Conservation (phyloP, 2,329 filamentous ascomycete genomes). For the Aureobasidium uvarum region DNA sequence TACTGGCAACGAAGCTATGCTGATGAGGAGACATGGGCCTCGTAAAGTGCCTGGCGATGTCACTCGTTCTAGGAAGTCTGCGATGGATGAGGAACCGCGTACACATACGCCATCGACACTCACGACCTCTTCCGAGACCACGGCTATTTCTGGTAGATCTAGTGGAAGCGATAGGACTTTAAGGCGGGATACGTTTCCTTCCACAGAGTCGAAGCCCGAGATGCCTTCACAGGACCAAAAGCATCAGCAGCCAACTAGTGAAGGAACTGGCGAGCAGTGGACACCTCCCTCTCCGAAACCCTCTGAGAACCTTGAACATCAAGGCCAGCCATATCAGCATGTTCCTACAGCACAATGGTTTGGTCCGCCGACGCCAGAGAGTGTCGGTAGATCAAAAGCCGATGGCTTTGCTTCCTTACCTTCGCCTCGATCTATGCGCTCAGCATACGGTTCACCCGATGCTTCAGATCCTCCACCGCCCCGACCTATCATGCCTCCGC, state of each 20-base stretch:
- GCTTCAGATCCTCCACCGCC: conserved; percentile 37
- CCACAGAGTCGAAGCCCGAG: conserved; percentile 31
- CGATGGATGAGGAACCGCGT: background rate
- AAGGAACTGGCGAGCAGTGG: conserved; percentile 34
- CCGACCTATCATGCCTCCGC: conserved; percentile 35
- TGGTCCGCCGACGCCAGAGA: conserved; percentile 3
- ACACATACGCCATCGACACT: background rate
- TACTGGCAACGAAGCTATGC: background rate
- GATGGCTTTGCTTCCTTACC: conserved; percentile 32
- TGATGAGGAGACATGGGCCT: conserved; percentile 13
- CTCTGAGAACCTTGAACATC: conserved; percentile 29
- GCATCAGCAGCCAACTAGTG: conserved; percentile 28
- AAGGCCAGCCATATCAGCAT: conserved; percentile 31
- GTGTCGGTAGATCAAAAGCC: background rate
- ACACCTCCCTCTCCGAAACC: background rate
- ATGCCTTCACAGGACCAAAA: conserved; percentile 31
- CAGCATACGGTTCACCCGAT: conserved; percentile 37
- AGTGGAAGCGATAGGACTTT: conserved; percentile 50
- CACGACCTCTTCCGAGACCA: conserved; percentile 28
- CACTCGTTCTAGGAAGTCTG: background rate
- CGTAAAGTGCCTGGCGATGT: conserved; percentile 20
- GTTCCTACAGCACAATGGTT: conserved; percentile 23
- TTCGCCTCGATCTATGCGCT: conserved; percentile 31
- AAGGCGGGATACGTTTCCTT: conserved; percentile 44
- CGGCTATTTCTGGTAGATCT: conserved; percentile 43